Base-by-base conservation (phyloP, 345 rosid species). In the Passiflora organensis region DNA sequence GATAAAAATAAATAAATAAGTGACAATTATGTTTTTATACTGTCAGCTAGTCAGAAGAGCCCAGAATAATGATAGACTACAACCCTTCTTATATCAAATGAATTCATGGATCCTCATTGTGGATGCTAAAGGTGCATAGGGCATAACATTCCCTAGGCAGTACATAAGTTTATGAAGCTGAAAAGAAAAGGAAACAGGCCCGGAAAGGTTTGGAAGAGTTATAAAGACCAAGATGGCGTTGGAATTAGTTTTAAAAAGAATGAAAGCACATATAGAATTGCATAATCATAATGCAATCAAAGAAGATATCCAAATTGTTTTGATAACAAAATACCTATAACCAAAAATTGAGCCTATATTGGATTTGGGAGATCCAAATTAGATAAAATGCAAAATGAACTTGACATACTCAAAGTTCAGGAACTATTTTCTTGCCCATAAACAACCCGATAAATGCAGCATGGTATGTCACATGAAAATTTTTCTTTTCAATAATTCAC, bases 101-200 rank as follows among this genome's bases (percentile, higher is more conserved):
- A 43, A 60, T 14, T 21, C 37, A 32, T 44, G 64, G 49, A 14
- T 57, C 56, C 46, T 39, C 32, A 52, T 32, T 56, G 34, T 51
- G 39, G 60, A 51, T 36, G 44, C 44, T 15, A 22, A 34, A 36
- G 34, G 58, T 38, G 51, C 13, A 70, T 52, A 53, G 32, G 56
- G 53, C 49, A 6, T 13, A 13, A 41, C 43, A 15, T 43, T 17
- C n/a, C 18, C 32, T 21, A 24, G 15, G 38, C 16, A 32, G 46
- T 17, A 5, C 19, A 2, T 45, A 58, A 36, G 45, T 64, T 52
- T 24, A 55, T 13, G n/a, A 37, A 25, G 42, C 47, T 28, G 43
- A 32, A 58, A 37, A 41, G 13, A 16, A 41, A 41, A 41, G 43
- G 47, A 16, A 12, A 14, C 18, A 28, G 24, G 10, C 17, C n/a